These are phyloP conservation scores for Lachnellula hyalina DNA, from an alignment of 2,329 filamentous ascomycete species.

Conservation along the genomic window DNA sequence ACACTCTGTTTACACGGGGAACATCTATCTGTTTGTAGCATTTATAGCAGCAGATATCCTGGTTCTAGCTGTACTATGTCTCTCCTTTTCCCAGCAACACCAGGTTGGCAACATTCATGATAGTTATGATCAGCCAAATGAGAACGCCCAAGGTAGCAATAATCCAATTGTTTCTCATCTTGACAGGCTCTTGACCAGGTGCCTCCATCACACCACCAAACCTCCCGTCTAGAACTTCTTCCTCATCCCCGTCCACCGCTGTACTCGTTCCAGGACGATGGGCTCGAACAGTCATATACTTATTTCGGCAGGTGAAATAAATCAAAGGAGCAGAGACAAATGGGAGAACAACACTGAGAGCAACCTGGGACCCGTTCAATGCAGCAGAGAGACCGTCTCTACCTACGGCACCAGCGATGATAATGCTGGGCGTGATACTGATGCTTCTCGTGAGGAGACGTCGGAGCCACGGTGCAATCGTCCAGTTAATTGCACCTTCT, in stretches of 20 bases:
- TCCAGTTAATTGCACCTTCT: slow-evolving; percentile 76
- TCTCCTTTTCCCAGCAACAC: slow-evolving; percentile 53
- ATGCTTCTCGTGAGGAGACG: slow-evolving; percentile 72
- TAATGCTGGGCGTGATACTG: slow-evolving; percentile 75
- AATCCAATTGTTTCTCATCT: slow-evolving; percentile 69
- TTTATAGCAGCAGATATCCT: background rate
- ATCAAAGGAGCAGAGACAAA: slow-evolving; percentile 80
- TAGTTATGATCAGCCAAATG: slow-evolving; percentile 68
- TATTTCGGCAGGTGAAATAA: slow-evolving; percentile 74
- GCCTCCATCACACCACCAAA: background rate
- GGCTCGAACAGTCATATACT: slow-evolving; percentile 62
- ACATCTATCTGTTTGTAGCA: background rate
- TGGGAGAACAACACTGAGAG: slow-evolving; percentile 70
- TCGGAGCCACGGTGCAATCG: slow-evolving; percentile 69
- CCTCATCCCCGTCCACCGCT: slow-evolving; percentile 16
- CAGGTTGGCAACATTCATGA: slow-evolving; percentile 75
- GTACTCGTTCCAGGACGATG: background rate
- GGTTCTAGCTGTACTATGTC: background rate
- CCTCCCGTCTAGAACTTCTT: slow-evolving; percentile 25
- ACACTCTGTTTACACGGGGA: too few relatives aligned
- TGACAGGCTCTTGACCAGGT: slow-evolving; percentile 14
- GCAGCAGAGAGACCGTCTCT: slow-evolving; percentile 64
- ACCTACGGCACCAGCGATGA: slow-evolving; percentile 76
- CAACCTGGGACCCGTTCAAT: slow-evolving; percentile 72
- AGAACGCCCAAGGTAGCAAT: slow-evolving; percentile 51